Conservation (phyloP, 2,329 filamentous ascomycete genomes). For the Diplocarpon mali region DNA sequence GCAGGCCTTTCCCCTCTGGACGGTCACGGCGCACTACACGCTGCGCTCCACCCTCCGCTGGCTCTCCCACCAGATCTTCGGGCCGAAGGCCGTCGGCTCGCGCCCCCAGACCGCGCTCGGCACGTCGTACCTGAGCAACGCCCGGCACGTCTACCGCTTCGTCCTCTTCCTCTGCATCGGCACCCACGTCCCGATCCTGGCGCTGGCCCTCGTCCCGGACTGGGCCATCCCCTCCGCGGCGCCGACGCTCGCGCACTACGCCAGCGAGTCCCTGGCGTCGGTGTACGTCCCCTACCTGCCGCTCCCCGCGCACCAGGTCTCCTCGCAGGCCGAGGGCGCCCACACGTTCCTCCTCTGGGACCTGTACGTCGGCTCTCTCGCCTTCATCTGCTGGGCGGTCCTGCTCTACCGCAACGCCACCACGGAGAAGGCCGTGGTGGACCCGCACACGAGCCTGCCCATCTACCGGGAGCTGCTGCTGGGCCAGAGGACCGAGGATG, state of each 20-base stretch:
- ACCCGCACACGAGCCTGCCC: slow-evolving; percentile 11
- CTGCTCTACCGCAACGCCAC: slow-evolving; percentile 27
- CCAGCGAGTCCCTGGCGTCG: slow-evolving; percentile 27
- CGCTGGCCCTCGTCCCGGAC: slow-evolving; percentile 31
- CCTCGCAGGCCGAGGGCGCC: slow-evolving; percentile 28
- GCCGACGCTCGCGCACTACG: slow-evolving; percentile 24
- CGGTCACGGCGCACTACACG: slow-evolving; percentile 30
- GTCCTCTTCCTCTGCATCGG: slow-evolving; percentile 30
- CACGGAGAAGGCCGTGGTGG: slow-evolving; percentile 12
- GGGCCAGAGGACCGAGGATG: slow-evolving; percentile 17
- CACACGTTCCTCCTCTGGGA: slow-evolving; percentile 39
- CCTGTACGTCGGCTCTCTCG: slow-evolving; percentile 32
- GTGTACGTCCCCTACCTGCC: slow-evolving; percentile 31
- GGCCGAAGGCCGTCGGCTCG: slow-evolving; percentile 11
- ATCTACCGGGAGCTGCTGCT: slow-evolving; percentile 11
- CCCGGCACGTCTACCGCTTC: slow-evolving; percentile 24
- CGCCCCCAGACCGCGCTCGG: slow-evolving; percentile 19
- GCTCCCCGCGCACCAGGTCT: slow-evolving; percentile 19
- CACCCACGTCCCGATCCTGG: slow-evolving; percentile 31
- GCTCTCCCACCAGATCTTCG: slow-evolving; percentile 13
- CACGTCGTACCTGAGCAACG: slow-evolving; percentile 16
- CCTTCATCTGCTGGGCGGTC: slow-evolving; percentile 35
- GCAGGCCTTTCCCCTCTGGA: slow-evolving; percentile 39
- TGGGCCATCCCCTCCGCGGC: slow-evolving; percentile 28
- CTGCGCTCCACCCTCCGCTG: slow-evolving; percentile 10